These are phyloP conservation scores for Trichoderma sp. DNA, from an alignment of 2,329 filamentous ascomycete species.

Conservation along the genomic window DNA sequence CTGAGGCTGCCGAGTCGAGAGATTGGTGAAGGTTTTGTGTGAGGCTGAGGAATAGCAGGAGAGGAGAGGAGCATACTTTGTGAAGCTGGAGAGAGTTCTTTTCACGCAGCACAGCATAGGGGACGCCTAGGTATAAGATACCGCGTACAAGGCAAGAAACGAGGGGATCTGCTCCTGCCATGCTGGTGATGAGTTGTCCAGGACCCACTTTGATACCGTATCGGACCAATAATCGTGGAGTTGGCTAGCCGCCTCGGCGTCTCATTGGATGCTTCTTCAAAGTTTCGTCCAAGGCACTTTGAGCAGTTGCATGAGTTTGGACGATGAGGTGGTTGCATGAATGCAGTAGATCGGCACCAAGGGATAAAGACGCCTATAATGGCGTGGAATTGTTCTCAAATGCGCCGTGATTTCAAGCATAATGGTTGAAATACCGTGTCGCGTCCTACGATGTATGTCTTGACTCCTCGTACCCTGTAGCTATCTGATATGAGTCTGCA, in stretches of 20 bases:
- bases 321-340: neutral
- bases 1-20: neutral
- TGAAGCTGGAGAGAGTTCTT: neutral
- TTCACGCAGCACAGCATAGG: neutral
- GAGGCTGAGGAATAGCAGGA: neutral
- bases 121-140: neutral
- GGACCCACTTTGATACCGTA: neutral
- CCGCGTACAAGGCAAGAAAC: neutral
- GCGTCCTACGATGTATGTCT: neutral
- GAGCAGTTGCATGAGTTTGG: neutral
- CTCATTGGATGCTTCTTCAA: neutral
- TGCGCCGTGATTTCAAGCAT: neutral
- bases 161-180: conserved; percentile 2
- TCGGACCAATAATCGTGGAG: neutral
- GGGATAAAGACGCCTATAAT: neutral
- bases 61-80: neutral
- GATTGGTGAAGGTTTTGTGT: neutral
- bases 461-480: neutral
- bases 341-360: neutral
- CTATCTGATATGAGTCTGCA: neutral
- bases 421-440: neutral
- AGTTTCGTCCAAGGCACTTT: neutral
- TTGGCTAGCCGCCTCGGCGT: neutral
- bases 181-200: conserved; percentile 20
- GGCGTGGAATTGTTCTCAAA: neutral